Percentiles rank a stretch among this genome's conserved stretches.
Conservation (phyloP, 306 rosid species). For the Prunus dulcis region DNA sequence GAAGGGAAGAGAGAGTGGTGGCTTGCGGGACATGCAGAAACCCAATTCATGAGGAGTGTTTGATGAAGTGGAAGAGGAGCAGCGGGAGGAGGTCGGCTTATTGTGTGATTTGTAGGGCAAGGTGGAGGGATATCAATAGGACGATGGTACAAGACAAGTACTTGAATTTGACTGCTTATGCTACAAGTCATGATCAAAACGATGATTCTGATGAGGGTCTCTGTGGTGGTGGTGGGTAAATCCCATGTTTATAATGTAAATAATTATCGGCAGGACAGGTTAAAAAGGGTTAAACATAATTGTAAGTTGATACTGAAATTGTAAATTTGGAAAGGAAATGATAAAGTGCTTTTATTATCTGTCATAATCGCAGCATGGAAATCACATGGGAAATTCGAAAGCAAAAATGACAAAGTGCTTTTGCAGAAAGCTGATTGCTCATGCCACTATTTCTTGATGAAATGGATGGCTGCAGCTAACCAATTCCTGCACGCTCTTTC, state of each 20-base stretch:
- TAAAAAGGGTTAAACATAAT: background rate
- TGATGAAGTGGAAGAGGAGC: constrained; percentile 70
- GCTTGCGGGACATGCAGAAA: constrained; percentile 71
- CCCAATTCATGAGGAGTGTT: constrained; percentile 74
- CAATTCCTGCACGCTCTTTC: too few species aligned
- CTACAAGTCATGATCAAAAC: constrained; percentile 26
- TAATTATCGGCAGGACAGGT: background rate
- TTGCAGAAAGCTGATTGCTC: background rate
- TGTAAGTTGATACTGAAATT: background rate
- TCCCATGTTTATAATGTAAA: background rate
- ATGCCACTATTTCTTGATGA: background rate
- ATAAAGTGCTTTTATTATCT: background rate
- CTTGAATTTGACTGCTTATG: constrained; percentile 70
- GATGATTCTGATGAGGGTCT: background rate
- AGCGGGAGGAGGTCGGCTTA: constrained; percentile 50
- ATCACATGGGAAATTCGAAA: too few species aligned
- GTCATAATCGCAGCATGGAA: background rate
- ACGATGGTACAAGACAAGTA: constrained; percentile 41
- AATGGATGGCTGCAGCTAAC: background rate
- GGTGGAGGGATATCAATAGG: constrained; percentile 49
- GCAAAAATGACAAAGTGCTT: background rate
- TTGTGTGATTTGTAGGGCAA: constrained; percentile 89
- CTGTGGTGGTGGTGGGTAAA: constrained; percentile 7
- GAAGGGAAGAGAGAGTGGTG: constrained; percentile 52
- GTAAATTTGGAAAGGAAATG: background rate